A percentile compares a stretch with the other conserved stretches of the same genome.
Evolutionary conservation across 768 basidiomycete genomes (phyloP).

Genomic region (Trichaptum fuscoviolaceum): DNA sequence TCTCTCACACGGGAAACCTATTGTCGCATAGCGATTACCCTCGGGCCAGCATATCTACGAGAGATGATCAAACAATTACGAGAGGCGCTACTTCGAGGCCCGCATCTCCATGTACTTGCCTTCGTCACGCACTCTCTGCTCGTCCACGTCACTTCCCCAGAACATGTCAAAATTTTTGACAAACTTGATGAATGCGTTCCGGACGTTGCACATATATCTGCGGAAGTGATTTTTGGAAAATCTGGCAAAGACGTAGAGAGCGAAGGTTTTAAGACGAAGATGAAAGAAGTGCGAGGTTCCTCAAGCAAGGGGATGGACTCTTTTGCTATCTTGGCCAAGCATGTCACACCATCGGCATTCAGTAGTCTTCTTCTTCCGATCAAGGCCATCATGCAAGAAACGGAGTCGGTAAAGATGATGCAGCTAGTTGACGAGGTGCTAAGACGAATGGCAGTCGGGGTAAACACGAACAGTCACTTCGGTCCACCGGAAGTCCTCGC

Average conservation of each 20-base stretch:
- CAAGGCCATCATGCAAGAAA: constrained; percentile 80
- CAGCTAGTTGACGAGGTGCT: constrained; percentile 85
- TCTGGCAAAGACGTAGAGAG: constrained; percentile 84
- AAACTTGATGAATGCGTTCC: constrained; percentile 72
- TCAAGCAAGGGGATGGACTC: constrained; percentile 82
- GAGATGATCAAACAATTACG: constrained; percentile 74
- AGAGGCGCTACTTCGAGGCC: constrained; percentile 82
- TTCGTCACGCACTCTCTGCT: constrained; percentile 78
- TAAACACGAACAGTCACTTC: constrained; percentile 78
- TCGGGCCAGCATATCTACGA: constrained; percentile 73
- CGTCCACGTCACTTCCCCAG: constrained; percentile 67
- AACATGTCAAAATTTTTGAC: constrained; percentile 48
- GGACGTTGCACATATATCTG: constrained; percentile 74
- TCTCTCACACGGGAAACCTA: constrained; percentile 82
- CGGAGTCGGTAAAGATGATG: constrained; percentile 75
- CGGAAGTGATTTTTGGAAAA: constrained; percentile 91
- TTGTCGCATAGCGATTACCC: constrained; percentile 65
- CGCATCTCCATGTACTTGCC: constrained; percentile 90
- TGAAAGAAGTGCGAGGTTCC: constrained; percentile 84
- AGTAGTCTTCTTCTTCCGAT: constrained; percentile 73
- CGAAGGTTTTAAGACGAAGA: constrained; percentile 92
- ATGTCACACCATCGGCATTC: constrained; percentile 72
- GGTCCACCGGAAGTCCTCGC: constrained; percentile 65
- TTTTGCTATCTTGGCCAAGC: constrained; percentile 74
- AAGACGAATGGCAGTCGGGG: constrained; percentile 72